Evolutionary conservation across 2,329 filamentous ascomycete genomes (phyloP), one percentile per base, ranked within the genome.

Genomic region (Graphium sp.): DNA sequence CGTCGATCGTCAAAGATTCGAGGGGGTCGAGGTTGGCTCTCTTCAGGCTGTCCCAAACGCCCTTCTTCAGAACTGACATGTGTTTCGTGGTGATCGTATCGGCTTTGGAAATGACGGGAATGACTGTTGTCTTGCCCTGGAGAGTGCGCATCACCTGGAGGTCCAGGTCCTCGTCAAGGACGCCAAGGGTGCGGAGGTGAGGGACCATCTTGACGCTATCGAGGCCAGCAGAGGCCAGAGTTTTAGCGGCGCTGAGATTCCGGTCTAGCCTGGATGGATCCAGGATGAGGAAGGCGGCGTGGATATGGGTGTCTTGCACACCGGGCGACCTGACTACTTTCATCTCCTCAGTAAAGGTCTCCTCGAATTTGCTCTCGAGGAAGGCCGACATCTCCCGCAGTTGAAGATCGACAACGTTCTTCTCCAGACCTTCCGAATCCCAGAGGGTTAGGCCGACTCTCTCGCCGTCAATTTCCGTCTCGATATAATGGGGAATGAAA

Each of bases 311-410:
- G 57, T 98, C 89, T 48, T 84, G 81, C 38, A 82, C 79, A 32
- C 85, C 87, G 16, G 89, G 87, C 30, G 85, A 84, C 43, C 89
- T 79, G 36, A 94, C 66, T 26, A 98, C 85, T 60, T 94, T 95
- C 67, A 92, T 92, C 59, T 98, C 89, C 55, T 98, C 89, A 27
- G 73, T 73, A 48, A 98, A 92, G 0, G 89, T 95, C 45, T 98
- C 89, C 50, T 98, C 87, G 41, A 98, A 98, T 52, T 95, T 95
- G 60, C 79, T 87, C 60, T 98, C 89, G 34, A 98, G 61, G 56
- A 98, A 98, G 7, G 77, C 67, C 19, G 79, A 76, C 61, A 95
- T 85, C 48, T 92, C 83, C 35, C 85, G 74, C 39, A 98, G 62
- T 53, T 98, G 89, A 38, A 95, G 68, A 49, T 95, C 89, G 29